Evolutionary conservation across 768 basidiomycete species (phyloP).

Genomic region (Hericium rajendrae): DNA sequence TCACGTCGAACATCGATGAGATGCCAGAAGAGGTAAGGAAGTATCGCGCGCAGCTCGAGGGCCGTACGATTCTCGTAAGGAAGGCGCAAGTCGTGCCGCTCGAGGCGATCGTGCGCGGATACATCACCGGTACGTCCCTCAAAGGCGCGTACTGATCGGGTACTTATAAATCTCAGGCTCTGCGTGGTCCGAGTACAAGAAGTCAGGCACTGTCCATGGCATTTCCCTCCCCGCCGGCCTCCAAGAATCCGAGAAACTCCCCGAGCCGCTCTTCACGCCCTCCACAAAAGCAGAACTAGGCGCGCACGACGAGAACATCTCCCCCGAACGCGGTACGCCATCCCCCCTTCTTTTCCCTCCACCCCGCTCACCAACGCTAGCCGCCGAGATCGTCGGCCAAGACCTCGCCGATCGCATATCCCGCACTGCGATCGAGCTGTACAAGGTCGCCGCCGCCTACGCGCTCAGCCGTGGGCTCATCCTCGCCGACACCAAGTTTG

Average conservation of each 20-base stretch:
- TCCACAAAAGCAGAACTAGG: slow-evolving; percentile 96
- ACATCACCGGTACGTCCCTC: slow-evolving; percentile 70
- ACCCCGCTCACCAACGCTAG: slow-evolving; percentile 24
- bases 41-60: slow-evolving; percentile 70
- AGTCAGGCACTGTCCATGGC: slow-evolving; percentile 78
- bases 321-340: slow-evolving; percentile 78
- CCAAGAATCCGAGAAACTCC: slow-evolving; percentile 77
- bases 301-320: slow-evolving; percentile 95
- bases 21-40: slow-evolving; percentile 76
- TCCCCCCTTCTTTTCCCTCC: background rate
- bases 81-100: slow-evolving; percentile 85
- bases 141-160: no score
- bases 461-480: slow-evolving; percentile 74
- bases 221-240: slow-evolving; percentile 67
- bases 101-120: slow-evolving; percentile 94
- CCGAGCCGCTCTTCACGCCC: slow-evolving; percentile 85
- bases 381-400: slow-evolving; percentile 55
- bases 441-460: slow-evolving; percentile 65
- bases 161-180: slow-evolving; percentile 51
- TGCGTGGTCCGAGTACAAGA: slow-evolving; percentile 91
- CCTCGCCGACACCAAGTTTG: slow-evolving; percentile 97
- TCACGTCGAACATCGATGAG: slow-evolving; percentile 63
- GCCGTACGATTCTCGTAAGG: slow-evolving; percentile 83
- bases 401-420: slow-evolving; percentile 56
- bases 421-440: slow-evolving; percentile 51